phyloP scores from a whole-genome alignment of 768 basidiomycete genomes.

The Mycena kentingensis region DNA sequence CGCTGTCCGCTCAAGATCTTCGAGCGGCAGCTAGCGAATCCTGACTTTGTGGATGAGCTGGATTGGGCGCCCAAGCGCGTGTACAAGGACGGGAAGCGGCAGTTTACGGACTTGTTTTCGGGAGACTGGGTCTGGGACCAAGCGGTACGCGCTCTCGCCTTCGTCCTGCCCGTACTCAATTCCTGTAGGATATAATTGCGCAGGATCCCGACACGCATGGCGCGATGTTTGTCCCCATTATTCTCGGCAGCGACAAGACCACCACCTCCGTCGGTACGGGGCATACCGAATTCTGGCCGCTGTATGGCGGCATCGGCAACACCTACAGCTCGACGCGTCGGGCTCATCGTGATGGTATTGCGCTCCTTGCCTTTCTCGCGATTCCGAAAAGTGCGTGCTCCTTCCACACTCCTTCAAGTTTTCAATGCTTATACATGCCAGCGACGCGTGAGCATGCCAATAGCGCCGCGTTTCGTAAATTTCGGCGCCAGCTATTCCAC shows the following conservation, averaged over 20 bases:
- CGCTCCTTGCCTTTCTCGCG: constrained; percentile 31
- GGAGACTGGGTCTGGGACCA: constrained; percentile 28
- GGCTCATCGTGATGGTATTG: constrained; percentile 34
- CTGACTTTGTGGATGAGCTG: constrained; percentile 29
- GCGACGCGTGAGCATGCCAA: constrained; percentile 17
- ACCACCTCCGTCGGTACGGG: constrained; percentile 40
- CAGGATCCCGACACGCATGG: constrained; percentile 28
- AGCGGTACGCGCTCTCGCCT: constrained; percentile 19
- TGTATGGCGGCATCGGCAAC: constrained; percentile 37
- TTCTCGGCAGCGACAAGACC: constrained; percentile 43
- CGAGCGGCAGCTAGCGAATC: constrained; percentile 25
- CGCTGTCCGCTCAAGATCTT: constrained; percentile 23
- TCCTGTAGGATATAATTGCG: background rate
- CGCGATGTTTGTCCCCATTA: constrained; percentile 33
- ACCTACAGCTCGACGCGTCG: constrained; percentile 33
- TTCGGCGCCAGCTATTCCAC: constrained; percentile 35
- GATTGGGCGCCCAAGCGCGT: constrained; percentile 27
- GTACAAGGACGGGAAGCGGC: constrained; percentile 14
- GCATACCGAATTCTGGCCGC: constrained; percentile 38
- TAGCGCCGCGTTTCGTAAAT: constrained; percentile 27
- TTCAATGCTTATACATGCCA: background rate
- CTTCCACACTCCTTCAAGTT: background rate
- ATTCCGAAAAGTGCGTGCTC: constrained; percentile 32
- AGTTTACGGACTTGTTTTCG: constrained; percentile 26
- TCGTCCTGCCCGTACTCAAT: background rate